Evolutionary conservation across 2,329 filamentous ascomycete species (phyloP).

Genomic region (Lecanicillium sp.): DNA sequence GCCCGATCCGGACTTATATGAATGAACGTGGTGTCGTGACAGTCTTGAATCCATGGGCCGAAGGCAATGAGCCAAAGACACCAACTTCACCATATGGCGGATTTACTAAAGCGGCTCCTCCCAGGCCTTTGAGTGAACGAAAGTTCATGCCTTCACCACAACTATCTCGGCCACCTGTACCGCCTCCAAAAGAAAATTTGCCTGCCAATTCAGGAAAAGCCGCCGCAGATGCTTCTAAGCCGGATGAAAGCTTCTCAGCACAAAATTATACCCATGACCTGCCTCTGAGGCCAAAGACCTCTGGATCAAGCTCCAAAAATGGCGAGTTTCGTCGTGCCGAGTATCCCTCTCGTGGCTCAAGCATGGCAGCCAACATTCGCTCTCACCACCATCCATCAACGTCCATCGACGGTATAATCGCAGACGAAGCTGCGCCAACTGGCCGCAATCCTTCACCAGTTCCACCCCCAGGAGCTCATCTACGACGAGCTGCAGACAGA

Average conservation of each 20-base stretch:
- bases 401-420: constrained; percentile 16
- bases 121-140: too few relatives aligned
- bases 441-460: constrained; percentile 6
- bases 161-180: too few relatives aligned
- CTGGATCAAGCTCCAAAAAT: neutral
- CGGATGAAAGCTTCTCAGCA: too few relatives aligned
- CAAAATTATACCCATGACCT: too few relatives aligned
- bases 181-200: too few relatives aligned
- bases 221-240: too few relatives aligned
- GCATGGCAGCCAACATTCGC: constrained; percentile 14
- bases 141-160: too few relatives aligned
- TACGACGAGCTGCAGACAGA: constrained; percentile 3
- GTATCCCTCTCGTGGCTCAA: constrained; percentile 18
- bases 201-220: too few relatives aligned
- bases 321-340: constrained; percentile 10
- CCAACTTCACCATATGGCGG: too few relatives aligned
- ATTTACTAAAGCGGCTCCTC: too few relatives aligned
- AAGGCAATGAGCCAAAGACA: too few relatives aligned
- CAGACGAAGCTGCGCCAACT: constrained; percentile 2
- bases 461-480: neutral
- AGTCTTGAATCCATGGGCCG: constrained; percentile 19
- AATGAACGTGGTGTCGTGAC: constrained; percentile 29
- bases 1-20: constrained; percentile 19
- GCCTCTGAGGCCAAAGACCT: too few relatives aligned
- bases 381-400: constrained; percentile 17